phyloP scores from a whole-genome alignment of 2,329 filamentous ascomycete species.

The Aciculosporium take region DNA sequence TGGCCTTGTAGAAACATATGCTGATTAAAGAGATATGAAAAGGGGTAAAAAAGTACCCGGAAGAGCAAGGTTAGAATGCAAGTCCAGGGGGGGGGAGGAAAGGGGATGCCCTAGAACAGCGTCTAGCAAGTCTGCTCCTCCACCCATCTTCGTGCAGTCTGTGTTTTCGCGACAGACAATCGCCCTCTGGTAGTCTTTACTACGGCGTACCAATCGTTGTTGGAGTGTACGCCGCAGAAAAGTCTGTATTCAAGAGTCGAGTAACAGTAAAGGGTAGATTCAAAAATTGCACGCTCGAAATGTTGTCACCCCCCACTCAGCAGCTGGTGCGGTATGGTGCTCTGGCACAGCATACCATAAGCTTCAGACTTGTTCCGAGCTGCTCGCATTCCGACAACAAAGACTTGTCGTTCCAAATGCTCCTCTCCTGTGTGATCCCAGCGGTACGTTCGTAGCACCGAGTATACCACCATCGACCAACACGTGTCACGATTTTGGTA shows the following conservation, averaged over 20 bases:
- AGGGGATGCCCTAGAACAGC: background rate
- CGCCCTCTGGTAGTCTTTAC: too few relatives aligned
- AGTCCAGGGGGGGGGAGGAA: background rate
- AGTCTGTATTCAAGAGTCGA: too few relatives aligned
- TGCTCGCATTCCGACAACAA: slow-evolving; percentile 76
- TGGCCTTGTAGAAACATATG: background rate
- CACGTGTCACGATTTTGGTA: slow-evolving; percentile 79
- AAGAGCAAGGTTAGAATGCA: too few relatives aligned
- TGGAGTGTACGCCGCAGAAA: too few relatives aligned
- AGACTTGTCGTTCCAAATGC: slow-evolving; percentile 66
- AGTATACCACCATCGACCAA: slow-evolving; percentile 93
- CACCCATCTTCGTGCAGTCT: too few relatives aligned
- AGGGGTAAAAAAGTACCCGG: background rate
- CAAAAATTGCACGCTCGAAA: background rate
- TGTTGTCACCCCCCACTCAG: slow-evolving; percentile 13
- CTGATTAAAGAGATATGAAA: background rate
- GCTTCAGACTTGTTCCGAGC: slow-evolving; percentile 72
- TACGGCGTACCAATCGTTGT: too few relatives aligned
- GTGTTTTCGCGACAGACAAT: too few relatives aligned
- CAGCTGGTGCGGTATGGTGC: slow-evolving; percentile 50
- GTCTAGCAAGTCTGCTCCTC: too few relatives aligned
- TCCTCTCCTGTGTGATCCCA: slow-evolving; percentile 27
- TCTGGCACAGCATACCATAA: slow-evolving; percentile 83
- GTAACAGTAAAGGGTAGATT: too few relatives aligned
- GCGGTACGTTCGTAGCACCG: slow-evolving; percentile 72